These are phyloP conservation scores for Bryum argenteum DNA, from an alignment of 225 moss, liverwort and hornwort genomes.

Conservation along the genomic window DNA sequence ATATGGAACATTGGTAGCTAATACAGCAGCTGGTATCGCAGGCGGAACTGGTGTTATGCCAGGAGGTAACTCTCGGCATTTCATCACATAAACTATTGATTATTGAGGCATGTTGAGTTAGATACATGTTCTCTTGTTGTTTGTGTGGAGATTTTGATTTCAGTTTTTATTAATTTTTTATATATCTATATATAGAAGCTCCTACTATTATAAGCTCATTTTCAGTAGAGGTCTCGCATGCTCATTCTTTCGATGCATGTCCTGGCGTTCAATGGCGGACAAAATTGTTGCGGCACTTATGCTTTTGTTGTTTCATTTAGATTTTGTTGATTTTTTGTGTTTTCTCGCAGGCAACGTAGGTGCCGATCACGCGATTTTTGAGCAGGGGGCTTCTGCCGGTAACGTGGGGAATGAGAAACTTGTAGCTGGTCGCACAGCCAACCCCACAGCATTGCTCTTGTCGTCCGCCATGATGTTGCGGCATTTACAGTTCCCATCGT, in stretches of 20 bases:
- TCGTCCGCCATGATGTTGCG: slow-evolving; percentile 99
- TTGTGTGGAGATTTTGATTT: background rate
- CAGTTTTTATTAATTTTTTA: no score
- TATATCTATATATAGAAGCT: slow-evolving; percentile 14
- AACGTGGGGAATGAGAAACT: slow-evolving; percentile 98
- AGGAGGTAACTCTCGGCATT: slow-evolving; percentile 65
- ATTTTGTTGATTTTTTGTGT: background rate
- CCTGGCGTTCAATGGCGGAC: slow-evolving; percentile 5
- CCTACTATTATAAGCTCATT: background rate
- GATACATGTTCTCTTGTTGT: background rate
- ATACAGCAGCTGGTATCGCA: slow-evolving; percentile 98
- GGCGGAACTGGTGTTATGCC: slow-evolving; percentile 99
- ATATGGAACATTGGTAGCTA: slow-evolving; percentile 97
- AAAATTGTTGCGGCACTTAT: background rate
- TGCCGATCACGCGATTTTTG: slow-evolving; percentile 94
- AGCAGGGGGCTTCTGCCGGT: slow-evolving; percentile 99
- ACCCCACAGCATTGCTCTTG: slow-evolving; percentile 83
- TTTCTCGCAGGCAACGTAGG: slow-evolving; percentile 84
- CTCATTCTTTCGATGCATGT: slow-evolving; percentile 3
- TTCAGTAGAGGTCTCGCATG: background rate
- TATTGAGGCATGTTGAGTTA: background rate
- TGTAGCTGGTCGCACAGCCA: slow-evolving; percentile 76
- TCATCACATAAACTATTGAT: background rate
- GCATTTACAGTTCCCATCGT: slow-evolving; percentile 97
- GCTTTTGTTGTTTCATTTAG: background rate